Percentiles rank a stretch among this genome's conserved stretches.
These are phyloP conservation scores for Filosporella fistucella DNA, from an alignment of 495 filamentous ascomycete genomes.

Conservation along the genomic window DNA sequence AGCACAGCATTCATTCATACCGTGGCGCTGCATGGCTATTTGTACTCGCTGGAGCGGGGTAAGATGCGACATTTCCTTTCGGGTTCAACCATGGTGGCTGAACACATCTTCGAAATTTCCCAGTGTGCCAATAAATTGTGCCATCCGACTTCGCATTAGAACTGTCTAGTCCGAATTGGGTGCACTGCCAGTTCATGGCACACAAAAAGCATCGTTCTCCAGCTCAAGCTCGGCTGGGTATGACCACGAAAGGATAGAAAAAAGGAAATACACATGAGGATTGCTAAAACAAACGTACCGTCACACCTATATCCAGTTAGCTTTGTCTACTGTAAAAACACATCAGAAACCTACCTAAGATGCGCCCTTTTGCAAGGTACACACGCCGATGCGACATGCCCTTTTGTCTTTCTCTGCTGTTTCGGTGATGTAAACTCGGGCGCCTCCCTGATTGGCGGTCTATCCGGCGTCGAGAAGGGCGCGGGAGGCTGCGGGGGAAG, in stretches of 20 bases:
- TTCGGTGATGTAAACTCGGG: conserved; percentile 46
- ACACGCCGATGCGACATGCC: conserved; percentile 94
- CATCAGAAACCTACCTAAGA: conserved; percentile 44
- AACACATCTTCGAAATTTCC: too few species aligned
- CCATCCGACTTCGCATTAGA: too few species aligned
- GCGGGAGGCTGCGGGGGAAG: conserved; percentile 17
- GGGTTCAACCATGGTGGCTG: too few species aligned
- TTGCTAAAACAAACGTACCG: conserved; percentile 22
- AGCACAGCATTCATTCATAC: too few species aligned
- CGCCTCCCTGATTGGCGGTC: conserved; percentile 11
- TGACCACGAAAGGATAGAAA: too few species aligned
- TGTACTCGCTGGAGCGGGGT: too few species aligned
- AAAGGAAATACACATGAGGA: conserved; percentile 9
- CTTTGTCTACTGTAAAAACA: conserved; percentile 3
- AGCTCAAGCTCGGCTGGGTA: too few species aligned
- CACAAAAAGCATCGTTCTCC: too few species aligned
- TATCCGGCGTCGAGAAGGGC: conserved; percentile 34
- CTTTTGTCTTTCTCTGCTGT: conserved; percentile 80
- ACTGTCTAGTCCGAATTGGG: too few species aligned
- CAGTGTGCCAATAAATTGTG: too few species aligned
- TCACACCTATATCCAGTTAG: conserved; percentile 25
- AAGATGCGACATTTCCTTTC: too few species aligned
- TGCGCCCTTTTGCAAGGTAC: conserved; percentile 97
- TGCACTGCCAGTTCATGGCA: too few species aligned
- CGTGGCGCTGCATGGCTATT: not conserved